Percentiles rank a stretch among this genome's conserved stretches.
phyloP scores from a whole-genome alignment of 2,329 filamentous ascomycete genomes.

The Capronia americana region DNA sequence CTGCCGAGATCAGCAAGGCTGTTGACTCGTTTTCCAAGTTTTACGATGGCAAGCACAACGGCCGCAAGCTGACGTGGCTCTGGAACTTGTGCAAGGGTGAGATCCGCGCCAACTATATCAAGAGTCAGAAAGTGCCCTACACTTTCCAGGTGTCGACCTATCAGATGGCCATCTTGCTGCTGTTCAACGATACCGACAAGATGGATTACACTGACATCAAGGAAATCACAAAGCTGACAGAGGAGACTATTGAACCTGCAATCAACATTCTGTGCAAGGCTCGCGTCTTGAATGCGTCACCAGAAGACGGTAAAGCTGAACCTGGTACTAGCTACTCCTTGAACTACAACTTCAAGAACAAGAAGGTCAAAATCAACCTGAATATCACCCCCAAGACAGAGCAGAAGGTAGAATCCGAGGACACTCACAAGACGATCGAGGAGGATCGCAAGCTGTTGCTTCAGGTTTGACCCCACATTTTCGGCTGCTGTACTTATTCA shows the following conservation, averaged over 20 bases:
- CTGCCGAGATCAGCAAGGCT: constrained; percentile 81
- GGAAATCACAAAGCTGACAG: constrained; percentile 77
- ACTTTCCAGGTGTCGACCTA: constrained; percentile 98
- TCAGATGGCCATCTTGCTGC: constrained; percentile 92
- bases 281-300: constrained; percentile 78
- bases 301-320: constrained; percentile 76
- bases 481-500: constrained; percentile 32
- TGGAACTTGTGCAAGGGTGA: constrained; percentile 99
- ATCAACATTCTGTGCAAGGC: constrained; percentile 89
- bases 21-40: constrained; percentile 89
- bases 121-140: constrained; percentile 85
- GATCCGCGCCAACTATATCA: constrained; percentile 91
- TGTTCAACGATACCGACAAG: constrained; percentile 91
- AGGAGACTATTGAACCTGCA: constrained; percentile 85
- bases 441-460: constrained; percentile 95
- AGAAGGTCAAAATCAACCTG: constrained; percentile 96
- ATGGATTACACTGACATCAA: constrained; percentile 88
- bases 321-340: constrained; percentile 80
- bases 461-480: constrained; percentile 70
- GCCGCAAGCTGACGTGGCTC: constrained; percentile 94
- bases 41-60: constrained; percentile 96
- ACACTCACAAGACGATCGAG: constrained; percentile 99
- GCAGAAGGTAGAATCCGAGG: constrained; percentile 92
- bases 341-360: constrained; percentile 96
- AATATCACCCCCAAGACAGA: constrained; percentile 95